phyloP scores from a whole-genome alignment of 345 rosid genomes.

The Kandelia obovata region DNA sequence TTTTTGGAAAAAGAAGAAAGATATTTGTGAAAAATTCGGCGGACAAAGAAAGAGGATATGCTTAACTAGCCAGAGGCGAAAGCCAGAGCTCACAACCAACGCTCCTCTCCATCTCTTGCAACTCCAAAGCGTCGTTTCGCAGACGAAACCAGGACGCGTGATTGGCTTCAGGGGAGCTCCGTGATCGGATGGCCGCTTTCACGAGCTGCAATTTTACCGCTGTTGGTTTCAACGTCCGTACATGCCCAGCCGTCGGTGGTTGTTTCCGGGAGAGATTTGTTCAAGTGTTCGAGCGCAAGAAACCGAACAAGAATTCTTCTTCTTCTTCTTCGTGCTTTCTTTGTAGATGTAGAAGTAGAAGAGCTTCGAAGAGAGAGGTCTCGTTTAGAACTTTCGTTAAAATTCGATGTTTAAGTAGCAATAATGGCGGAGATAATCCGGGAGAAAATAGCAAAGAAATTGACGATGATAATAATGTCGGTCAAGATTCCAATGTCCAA shows the following conservation, averaged over 20 bases:
- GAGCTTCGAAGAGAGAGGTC: conserved; percentile 14
- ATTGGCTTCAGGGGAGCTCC: too few species aligned
- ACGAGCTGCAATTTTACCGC: conserved; percentile 44
- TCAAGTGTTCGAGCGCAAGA: conserved; percentile 18
- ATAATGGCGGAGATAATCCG: conserved; percentile 14
- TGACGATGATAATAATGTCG: conserved; percentile 19
- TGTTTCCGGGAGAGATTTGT: conserved; percentile 19
- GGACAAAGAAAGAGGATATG: not conserved
- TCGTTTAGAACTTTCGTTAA: conserved; percentile 22
- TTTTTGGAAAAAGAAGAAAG: not conserved
- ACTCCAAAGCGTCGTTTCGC: too few species aligned
- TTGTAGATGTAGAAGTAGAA: conserved; percentile 7
- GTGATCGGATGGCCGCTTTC: conserved; percentile 57
- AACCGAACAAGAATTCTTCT: not conserved
- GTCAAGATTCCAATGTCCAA: conserved; percentile 38
- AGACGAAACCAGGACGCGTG: too few species aligned
- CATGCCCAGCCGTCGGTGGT: conserved; percentile 12
- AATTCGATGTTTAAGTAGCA: conserved; percentile 42
- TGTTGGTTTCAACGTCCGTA: conserved; percentile 33
- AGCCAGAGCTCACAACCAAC: not conserved
- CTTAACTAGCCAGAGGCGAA: not conserved
- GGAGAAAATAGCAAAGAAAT: conserved; percentile 5
- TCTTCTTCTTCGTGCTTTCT: conserved; percentile 24
- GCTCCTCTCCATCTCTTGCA: too few species aligned
- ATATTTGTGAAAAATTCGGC: conserved; percentile 1